These are phyloP conservation scores for Leishmania major DNA, from an alignment of 208 protist genomes.

Conservation along the genomic window DNA sequence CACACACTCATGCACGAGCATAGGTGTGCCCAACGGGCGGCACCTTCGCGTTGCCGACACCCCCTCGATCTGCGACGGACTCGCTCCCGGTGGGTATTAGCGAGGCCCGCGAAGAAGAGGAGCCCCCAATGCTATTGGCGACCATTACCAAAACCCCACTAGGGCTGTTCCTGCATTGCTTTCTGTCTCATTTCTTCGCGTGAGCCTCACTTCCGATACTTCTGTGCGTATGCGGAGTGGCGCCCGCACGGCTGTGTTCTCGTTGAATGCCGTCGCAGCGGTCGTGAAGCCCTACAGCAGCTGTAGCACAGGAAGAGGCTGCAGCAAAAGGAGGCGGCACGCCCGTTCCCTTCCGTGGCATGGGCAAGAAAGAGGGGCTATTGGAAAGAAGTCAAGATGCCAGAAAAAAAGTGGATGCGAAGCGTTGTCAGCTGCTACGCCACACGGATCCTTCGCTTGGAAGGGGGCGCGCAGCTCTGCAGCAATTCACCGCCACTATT, in stretches of 20 bases:
- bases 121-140: not conserved
- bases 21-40: not conserved
- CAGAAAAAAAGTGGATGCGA: not conserved
- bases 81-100: not conserved
- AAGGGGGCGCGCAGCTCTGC: too few species aligned
- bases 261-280: not conserved
- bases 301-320: not conserved
- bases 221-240: not conserved
- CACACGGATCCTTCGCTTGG: not conserved
- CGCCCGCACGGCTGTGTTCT: not conserved
- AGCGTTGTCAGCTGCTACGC: not conserved
- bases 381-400: too few species aligned
- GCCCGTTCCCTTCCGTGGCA: not conserved
- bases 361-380: too few species aligned
- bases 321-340: not conserved
- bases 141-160: not conserved
- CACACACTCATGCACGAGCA: not conserved
- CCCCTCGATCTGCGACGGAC: not conserved
- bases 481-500: too few species aligned
- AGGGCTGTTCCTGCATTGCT: not conserved
- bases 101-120: not conserved
- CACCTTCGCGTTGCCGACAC: not conserved
- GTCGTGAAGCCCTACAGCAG: not conserved
- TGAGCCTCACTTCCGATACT: not conserved
- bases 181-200: not conserved